These are phyloP conservation scores for Trichoderma koningii DNA, from an alignment of 2,329 filamentous ascomycete genomes.

Conservation along the genomic window DNA sequence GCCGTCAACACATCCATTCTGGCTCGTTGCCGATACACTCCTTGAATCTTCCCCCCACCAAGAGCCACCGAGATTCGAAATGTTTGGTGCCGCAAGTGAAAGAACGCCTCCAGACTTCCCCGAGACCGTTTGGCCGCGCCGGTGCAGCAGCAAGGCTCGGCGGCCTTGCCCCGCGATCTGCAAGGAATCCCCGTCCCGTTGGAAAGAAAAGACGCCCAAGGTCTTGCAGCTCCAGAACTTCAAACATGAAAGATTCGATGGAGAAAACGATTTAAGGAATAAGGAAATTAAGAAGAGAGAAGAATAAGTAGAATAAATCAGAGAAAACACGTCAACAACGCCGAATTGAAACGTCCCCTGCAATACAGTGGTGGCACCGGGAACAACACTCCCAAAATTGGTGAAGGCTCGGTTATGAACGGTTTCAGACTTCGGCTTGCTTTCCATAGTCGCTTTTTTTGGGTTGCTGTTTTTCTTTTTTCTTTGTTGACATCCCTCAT, in stretches of 20 bases:
- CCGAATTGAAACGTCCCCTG: constrained; percentile 43
- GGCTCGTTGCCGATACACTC: constrained; percentile 23
- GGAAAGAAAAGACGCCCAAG: constrained; percentile 1
- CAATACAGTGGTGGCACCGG: constrained; percentile 42
- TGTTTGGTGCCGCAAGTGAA: constrained; percentile 1
- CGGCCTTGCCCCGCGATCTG: neutral
- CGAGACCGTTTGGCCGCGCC: neutral
- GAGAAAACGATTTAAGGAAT: no score
- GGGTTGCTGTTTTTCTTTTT: neutral
- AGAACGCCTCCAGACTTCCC: constrained; percentile 1
- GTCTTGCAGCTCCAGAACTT: constrained; percentile 8
- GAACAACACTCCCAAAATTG: constrained; percentile 45
- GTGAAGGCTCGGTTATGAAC: constrained; percentile 62
- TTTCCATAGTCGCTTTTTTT: constrained; percentile 10
- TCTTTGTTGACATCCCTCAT: constrained; percentile 44
- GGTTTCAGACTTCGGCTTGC: constrained; percentile 35
- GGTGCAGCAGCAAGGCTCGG: neutral
- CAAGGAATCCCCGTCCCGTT: neutral
- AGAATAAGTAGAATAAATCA: constrained; percentile 20
- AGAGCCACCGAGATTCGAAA: constrained; percentile 10
- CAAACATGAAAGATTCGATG: neutral
- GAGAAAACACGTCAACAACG: constrained; percentile 45
- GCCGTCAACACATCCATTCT: constrained; percentile 26
- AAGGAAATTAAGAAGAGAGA: constrained; percentile 16
- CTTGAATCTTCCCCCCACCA: constrained; percentile 18